Evolutionary conservation across 805 yeast genomes (phyloP).

Genomic region (Metschnikowia lochheadii): DNA sequence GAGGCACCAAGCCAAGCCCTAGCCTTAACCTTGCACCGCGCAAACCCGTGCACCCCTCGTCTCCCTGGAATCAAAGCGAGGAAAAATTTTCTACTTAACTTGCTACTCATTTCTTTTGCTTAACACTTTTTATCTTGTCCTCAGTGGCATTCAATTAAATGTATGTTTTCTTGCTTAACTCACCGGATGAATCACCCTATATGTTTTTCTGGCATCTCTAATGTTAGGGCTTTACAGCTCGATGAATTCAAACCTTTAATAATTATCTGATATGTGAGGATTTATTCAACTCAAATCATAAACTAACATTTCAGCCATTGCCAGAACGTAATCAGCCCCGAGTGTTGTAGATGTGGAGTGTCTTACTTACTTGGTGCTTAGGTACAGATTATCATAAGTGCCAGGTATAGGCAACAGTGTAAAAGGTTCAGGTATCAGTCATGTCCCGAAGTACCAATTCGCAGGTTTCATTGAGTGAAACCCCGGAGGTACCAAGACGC

Average conservation of each 20-base stretch:
- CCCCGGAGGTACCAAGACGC: too few species aligned
- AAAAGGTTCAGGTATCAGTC: neutral
- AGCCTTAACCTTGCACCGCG: constrained; percentile 7
- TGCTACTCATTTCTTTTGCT: neutral
- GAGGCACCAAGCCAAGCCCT: constrained; percentile 1
- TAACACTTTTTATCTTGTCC: neutral
- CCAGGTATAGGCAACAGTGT: neutral
- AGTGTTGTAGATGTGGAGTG: neutral
- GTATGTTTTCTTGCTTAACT: constrained; percentile 1
- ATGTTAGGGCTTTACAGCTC: constrained; percentile 76
- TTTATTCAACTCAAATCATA: neutral
- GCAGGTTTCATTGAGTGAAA: too few species aligned
- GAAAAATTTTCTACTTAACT: constrained; percentile 1
- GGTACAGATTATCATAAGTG: neutral
- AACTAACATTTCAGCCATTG: constrained; percentile 6
- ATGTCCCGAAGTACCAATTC: too few species aligned
- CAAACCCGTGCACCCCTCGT: constrained; percentile 10
- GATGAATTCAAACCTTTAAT: constrained; percentile 77
- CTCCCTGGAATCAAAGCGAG: neutral
- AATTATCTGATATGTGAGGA: constrained; percentile 47
- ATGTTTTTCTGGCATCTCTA: constrained; percentile 88
- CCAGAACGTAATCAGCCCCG: neutral
- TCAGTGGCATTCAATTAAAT: neutral
- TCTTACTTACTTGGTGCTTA: neutral
- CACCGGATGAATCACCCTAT: constrained; percentile 36